These are phyloP conservation scores for Myriosclerotinia scirpicola DNA, from an alignment of 2,329 filamentous ascomycete genomes.

Conservation along the genomic window DNA sequence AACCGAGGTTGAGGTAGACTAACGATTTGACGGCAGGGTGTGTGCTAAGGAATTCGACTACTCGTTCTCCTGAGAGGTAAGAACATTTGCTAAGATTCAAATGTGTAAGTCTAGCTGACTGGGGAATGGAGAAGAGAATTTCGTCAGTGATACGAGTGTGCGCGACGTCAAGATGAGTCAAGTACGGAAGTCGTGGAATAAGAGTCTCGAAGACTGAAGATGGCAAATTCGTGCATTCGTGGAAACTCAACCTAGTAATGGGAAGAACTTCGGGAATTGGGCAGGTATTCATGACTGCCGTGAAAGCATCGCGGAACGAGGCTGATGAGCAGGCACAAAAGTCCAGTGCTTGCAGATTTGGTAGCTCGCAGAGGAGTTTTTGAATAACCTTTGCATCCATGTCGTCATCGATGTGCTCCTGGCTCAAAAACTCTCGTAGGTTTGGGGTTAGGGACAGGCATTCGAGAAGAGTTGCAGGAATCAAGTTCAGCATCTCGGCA, in stretches of 20 bases:
- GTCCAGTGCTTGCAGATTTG: conserved; percentile 66
- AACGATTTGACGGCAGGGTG: conserved; percentile 69
- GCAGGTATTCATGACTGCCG: conserved; percentile 45
- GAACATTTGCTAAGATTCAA: conserved; percentile 77
- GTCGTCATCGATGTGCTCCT: conserved; percentile 80
- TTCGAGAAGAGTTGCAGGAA: conserved; percentile 67
- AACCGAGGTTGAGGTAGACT: conserved; percentile 70
- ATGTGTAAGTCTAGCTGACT: conserved; percentile 72
- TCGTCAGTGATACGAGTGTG: conserved; percentile 73
- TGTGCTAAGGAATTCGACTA: conserved; percentile 68
- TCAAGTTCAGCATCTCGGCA: conserved; percentile 72
- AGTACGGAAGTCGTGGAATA: conserved; percentile 64
- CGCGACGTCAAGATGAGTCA: conserved; percentile 79
- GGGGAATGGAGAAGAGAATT: conserved; percentile 68
- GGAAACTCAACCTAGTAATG: conserved; percentile 69
- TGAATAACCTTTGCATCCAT: conserved; percentile 65
- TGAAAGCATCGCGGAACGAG: conserved; percentile 65
- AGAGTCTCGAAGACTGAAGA: conserved; percentile 66
- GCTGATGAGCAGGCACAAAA: conserved; percentile 74
- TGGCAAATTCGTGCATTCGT: conserved; percentile 74
- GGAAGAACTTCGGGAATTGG: conserved; percentile 47
- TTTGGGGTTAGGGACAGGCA: conserved; percentile 72
- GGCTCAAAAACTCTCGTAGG: conserved; percentile 74
- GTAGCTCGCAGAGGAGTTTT: conserved; percentile 68
- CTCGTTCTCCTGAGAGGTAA: conserved; percentile 61